Conservation (phyloP, 2,329 filamentous ascomycete species). For the Aspergillus piperis region DNA sequence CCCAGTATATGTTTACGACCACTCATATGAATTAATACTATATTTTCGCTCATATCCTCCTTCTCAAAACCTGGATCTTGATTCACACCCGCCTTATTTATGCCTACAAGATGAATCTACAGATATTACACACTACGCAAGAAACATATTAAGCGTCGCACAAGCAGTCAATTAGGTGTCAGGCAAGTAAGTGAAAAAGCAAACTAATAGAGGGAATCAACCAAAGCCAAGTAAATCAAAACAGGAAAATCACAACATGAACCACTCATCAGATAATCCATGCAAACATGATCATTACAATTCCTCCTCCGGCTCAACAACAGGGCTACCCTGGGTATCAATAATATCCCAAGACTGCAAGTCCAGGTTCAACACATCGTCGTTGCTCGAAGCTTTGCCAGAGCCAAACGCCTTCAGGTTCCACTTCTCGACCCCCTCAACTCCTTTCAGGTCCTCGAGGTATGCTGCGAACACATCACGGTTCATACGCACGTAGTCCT, state of each 20-base stretch:
- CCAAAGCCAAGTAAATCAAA: background rate
- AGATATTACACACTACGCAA: too few species aligned
- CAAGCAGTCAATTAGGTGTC: background rate
- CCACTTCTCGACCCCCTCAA: slow-evolving; percentile 53
- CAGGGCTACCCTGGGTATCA: background rate
- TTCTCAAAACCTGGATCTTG: too few species aligned
- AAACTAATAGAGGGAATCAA: background rate
- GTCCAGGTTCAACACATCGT: slow-evolving; percentile 27
- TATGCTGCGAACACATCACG: slow-evolving; percentile 48
- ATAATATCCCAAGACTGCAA: slow-evolving; percentile 19
- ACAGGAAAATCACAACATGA: background rate
- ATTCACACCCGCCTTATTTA: too few species aligned
- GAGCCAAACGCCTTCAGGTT: slow-evolving; percentile 46
- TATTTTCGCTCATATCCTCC: too few species aligned
- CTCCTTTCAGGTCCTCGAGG: slow-evolving; percentile 41
- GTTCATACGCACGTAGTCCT: slow-evolving; percentile 52
- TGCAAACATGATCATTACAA: background rate
- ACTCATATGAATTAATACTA: too few species aligned
- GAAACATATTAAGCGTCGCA: background rate
- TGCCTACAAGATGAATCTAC: too few species aligned
- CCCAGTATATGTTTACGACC: too few species aligned
- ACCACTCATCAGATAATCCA: background rate
- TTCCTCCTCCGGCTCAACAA: slow-evolving; percentile 11
- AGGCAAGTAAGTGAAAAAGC: background rate
- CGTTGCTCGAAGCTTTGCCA: slow-evolving; percentile 49